phyloP scores from a whole-genome alignment of 768 basidiomycete genomes.

The Boletus eberwhitei region DNA sequence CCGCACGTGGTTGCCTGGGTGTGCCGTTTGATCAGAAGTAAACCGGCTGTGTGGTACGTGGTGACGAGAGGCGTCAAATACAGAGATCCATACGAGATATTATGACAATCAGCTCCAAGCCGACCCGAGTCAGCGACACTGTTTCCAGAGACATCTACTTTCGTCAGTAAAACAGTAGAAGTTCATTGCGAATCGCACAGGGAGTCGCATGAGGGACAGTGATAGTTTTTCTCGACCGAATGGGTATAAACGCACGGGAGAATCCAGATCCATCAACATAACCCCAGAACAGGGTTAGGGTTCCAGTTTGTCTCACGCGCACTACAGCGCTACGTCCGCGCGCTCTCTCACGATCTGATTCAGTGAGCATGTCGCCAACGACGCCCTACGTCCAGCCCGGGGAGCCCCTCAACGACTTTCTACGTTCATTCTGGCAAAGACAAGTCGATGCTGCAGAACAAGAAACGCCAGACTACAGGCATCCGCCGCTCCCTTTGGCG shows the following conservation, averaged over 20 bases:
- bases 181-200: too few relatives aligned
- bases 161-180: not conserved
- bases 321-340: not conserved
- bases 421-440: constrained; percentile 86
- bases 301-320: not conserved
- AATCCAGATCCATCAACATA: not conserved
- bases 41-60: not conserved
- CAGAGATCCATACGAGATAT: not conserved
- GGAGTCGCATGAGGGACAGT: not conserved
- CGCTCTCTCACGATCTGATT: constrained; percentile 20
- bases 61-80: not conserved
- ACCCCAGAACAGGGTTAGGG: constrained; percentile 30
- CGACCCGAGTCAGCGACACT: not conserved
- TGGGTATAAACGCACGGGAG: too few relatives aligned
- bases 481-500: constrained; percentile 87
- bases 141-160: not conserved
- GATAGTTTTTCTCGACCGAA: not conserved
- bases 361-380: constrained; percentile 30
- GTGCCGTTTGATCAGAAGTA: not conserved
- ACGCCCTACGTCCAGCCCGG: constrained; percentile 77
- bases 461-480: constrained; percentile 84
- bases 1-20: not conserved
- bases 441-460: constrained; percentile 85
- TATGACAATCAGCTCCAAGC: not conserved
- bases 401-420: constrained; percentile 82